Percentiles rank a stretch among this genome's conserved stretches.
Evolutionary conservation across 164 flowering plant genomes (phyloP).

Genomic region (Amborella trichopoda): DNA sequence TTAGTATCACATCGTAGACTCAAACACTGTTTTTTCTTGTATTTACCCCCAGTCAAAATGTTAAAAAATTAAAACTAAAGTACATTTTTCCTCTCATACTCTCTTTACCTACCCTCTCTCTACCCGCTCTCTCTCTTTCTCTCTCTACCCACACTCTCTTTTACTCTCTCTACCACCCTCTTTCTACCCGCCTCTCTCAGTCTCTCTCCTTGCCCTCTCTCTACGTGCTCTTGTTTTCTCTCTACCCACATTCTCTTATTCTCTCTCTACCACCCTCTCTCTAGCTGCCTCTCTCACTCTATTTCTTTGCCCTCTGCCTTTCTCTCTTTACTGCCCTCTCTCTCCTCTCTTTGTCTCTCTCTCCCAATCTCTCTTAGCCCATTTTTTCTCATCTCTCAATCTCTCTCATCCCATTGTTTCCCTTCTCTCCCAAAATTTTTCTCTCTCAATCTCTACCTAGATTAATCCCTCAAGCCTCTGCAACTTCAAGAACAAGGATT

Average conservation of each 20-base stretch:
- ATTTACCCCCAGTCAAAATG: no score
- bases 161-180: background rate
- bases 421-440: background rate
- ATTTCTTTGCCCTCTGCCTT: background rate
- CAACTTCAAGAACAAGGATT: no score
- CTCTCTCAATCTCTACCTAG: slow-evolving; percentile 1
- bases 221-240: background rate
- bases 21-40: no score
- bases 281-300: background rate
- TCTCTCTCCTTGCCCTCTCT: background rate
- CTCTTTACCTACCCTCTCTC: background rate
- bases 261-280: background rate
- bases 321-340: background rate
- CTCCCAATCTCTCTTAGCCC: background rate
- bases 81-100: no score
- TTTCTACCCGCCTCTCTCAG: background rate
- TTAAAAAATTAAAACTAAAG: no score
- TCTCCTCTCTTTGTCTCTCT: background rate
- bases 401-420: slow-evolving; percentile 1
- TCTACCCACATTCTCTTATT: background rate
- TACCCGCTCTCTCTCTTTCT: no score
- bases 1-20: no score
- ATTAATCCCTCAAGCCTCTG: no score
- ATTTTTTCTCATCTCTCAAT: background rate
- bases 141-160: background rate